Evolutionary conservation across 192 early-diverging fungal species (phyloP), one percentile per base, ranked within the genome.

Genomic region (Geosiphon pyriformis): DNA sequence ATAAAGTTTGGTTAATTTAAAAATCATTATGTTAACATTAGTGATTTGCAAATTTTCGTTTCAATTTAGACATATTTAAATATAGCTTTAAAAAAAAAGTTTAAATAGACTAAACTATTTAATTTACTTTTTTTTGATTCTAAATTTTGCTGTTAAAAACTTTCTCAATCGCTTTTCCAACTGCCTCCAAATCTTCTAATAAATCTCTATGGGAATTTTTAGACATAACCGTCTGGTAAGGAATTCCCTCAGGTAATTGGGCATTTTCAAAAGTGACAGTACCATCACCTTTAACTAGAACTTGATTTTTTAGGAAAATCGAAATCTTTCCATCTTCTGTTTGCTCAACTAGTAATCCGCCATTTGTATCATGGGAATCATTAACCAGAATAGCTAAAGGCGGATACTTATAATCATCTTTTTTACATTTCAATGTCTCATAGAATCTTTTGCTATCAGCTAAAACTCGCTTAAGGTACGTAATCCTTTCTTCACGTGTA

Each of bases 101-200:
- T n/a, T n/a, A n/a, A n/a, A n/a, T n/a, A n/a, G n/a, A n/a, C n/a
- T n/a, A n/a, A n/a, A n/a, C n/a, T n/a, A n/a, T n/a, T n/a, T n/a
- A n/a, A n/a, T n/a, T n/a, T n/a, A n/a, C n/a, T n/a, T n/a, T n/a
- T n/a, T n/a, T n/a, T n/a, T n/a, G n/a, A n/a, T n/a, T n/a, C n/a
- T n/a, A n/a, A n/a, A n/a, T n/a, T 46, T 46, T 46, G 6, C 17
- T 46, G 17, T 17, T 17, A 53, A 53, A 53, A 17, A 53, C 52
- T 22, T 20, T 53, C n/a, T 53, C 52, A 25, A 53, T 53, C 6
- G 62, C 62, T 53, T 64, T 30, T 23, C 62, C 62, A 64, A 64
- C 50, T 6, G 62, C 6, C 1, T 4, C 20, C 23, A 64, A 35
- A 64, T 64, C 62, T 52, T 64, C 48, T 34, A 64, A 53, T 52